Evolutionary conservation across 306 rosid genomes (phyloP).

Genomic region (Quercus robur): DNA sequence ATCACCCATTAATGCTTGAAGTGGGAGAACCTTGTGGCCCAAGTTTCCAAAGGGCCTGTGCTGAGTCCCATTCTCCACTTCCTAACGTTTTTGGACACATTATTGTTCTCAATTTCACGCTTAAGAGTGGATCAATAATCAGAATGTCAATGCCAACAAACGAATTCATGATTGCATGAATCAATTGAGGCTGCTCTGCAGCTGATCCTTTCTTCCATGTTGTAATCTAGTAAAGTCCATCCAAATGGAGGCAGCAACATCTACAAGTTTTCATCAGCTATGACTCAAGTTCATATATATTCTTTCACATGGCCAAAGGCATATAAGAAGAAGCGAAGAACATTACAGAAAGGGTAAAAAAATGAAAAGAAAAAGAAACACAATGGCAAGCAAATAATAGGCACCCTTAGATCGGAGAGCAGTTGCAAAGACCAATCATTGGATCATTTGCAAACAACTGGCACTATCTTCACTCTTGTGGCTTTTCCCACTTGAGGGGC

Average conservation of each 20-base stretch:
- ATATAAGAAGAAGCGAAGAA: neutral
- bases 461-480: slow-evolving; percentile 23
- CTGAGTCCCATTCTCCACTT: no score
- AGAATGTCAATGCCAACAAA: neutral
- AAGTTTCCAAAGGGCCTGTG: no score
- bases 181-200: neutral
- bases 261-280: slow-evolving; percentile 1
- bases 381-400: slow-evolving; percentile 3
- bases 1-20: no score
- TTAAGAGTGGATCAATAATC: neutral
- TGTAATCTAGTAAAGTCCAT: no score
- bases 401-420: neutral
- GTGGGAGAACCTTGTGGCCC: no score
- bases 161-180: neutral
- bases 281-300: neutral
- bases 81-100: no score
- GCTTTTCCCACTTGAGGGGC: slow-evolving; percentile 54
- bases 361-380: slow-evolving; percentile 1
- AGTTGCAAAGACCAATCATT: slow-evolving; percentile 15
- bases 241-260: neutral
- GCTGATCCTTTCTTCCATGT: neutral
- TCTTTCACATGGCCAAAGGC: neutral
- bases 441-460: slow-evolving; percentile 11
- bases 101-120: no score
- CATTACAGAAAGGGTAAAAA: neutral